Base-by-base conservation (phyloP, 495 filamentous ascomycete species). In the Trichoderma gamsii region DNA sequence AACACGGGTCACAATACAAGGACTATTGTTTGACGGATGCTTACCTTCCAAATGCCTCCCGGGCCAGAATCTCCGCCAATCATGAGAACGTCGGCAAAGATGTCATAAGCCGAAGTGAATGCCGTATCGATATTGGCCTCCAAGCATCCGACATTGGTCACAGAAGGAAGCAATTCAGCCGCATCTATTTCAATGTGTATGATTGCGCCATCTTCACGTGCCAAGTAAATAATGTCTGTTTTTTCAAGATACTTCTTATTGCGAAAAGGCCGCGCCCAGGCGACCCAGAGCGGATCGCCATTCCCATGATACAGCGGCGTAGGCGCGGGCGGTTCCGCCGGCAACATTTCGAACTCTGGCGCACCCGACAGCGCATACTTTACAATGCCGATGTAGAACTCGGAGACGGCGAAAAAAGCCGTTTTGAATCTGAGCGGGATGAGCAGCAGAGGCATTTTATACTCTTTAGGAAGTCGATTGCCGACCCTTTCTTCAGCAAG, bases 41-140 rank as follows among this genome's bases (percentile, higher is more conserved):
- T 79, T 76, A 91, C 88, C 70, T 86, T 79, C 81, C 90, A 96
- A 13, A 93, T 82, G 0, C 88, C 88, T 8, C 94, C 95, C 70
- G 88, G 82, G n/a, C 92, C 90, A 63, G 87, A 88, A 66, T 89
- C 88, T n/a, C 95, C 92, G 18, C 88, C 90, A 7, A 90, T 85
- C 23, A 97, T 79, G 52, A 97, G 82, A 49, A 96, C 79, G 73
- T 97, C 94, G 27, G 86, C 86, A 66, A 83, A 85, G 9, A 81
- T 69, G 65, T 75, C 73, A 56, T 72, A 76, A 4, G 79, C 70
- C 59, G 80, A 83, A n/a, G 90, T 85, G 76, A 93, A 91, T 3
- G 88, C 87, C 1, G 77, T 84, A 38, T 86, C 85, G 64, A 90
- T 85, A 66, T 86, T 87, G 73, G 84, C 85, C 18, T 84, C 79